A percentile compares a stretch with the other conserved stretches of the same genome.
These are phyloP conservation scores for Helianthus tuberosus DNA, from an alignment of 129 eudicot species.

Conservation along the genomic window DNA sequence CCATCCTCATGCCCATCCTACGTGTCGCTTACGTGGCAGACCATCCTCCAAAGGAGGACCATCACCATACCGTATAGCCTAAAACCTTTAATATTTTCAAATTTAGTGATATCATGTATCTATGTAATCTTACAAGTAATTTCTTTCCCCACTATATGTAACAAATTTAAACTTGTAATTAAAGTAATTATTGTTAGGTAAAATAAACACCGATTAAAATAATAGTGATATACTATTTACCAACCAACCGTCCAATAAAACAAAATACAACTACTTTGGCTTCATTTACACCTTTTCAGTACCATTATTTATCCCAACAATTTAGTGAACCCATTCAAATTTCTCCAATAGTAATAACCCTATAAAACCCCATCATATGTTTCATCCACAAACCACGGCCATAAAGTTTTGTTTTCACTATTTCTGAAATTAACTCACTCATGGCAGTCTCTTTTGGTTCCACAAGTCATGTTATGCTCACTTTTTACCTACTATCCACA, in stretches of 20 bases:
- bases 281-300: constrained; percentile 18
- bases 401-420: constrained; percentile 14
- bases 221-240: not conserved
- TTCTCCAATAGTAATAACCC: not conserved
- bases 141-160: too few relatives aligned
- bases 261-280: constrained; percentile 31
- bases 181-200: not conserved
- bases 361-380: constrained; percentile 28
- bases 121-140: too few relatives aligned
- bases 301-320: constrained; percentile 14
- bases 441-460: constrained; percentile 23
- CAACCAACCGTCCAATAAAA: constrained; percentile 25
- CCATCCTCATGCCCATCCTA: too few relatives aligned
- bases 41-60: too few relatives aligned
- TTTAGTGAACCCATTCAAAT: not conserved
- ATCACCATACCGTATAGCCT: too few relatives aligned
- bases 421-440: constrained; percentile 13
- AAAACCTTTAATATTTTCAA: too few relatives aligned
- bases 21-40: too few relatives aligned
- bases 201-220: not conserved
- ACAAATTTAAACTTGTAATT: too few relatives aligned
- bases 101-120: too few relatives aligned
- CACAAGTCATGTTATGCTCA: not conserved
- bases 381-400: constrained; percentile 20
- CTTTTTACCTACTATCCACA: constrained; percentile 2